Evolutionary conservation across 2,329 filamentous ascomycete species (phyloP), one percentile per base, ranked within the genome.

Genomic region (Neofusicoccum ribis): DNA sequence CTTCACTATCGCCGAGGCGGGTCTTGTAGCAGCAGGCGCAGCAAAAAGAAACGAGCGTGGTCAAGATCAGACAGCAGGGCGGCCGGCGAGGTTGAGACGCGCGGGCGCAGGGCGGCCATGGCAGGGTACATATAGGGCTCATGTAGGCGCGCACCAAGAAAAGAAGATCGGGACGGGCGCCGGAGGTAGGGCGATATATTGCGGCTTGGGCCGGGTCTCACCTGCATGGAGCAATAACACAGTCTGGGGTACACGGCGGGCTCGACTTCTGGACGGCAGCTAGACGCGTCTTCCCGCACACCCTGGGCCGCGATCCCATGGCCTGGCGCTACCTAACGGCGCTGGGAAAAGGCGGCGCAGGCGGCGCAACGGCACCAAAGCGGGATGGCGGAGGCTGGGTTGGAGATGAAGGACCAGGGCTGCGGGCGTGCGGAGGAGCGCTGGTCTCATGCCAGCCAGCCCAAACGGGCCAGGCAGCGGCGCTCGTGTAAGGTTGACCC

Each of bases 61-160:
- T 44, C 37, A 46, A 59, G 54, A 43, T 43, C 52, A 27, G 52
- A 43, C 23, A 31, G 3, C 39, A 17, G 31, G 23, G 23, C 23
- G 23, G 23, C 23, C 23, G 23, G 23, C 23, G 23, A 17, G n/a
- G 50, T 15, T 14, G 20, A 20, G n/a, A 43, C 41, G 41, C 56
- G 56, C 56, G 56, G 56, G 56, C 56, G 56, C 43, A n/a, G n/a
- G 27, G 56, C 56, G 56, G 31, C 15, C 27, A 15, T 34, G 17
- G n/a, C 56, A 37, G 56, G 56, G n/a, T 7, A 59, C n/a, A 60
- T 60, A 60, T 60, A 47, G 20, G 23, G 14, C 14, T 27, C 12
- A 15, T 17, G 23, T 43, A 15, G 52, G 5, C 27, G 27, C 27
- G 27, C 27, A 31, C 27, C 27, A 7, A 31, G 27, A 31, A 31